Evolutionary conservation across 805 yeast genomes (phyloP), one percentile per base, ranked within the genome.

Genomic region (Candida rishiriensis): DNA sequence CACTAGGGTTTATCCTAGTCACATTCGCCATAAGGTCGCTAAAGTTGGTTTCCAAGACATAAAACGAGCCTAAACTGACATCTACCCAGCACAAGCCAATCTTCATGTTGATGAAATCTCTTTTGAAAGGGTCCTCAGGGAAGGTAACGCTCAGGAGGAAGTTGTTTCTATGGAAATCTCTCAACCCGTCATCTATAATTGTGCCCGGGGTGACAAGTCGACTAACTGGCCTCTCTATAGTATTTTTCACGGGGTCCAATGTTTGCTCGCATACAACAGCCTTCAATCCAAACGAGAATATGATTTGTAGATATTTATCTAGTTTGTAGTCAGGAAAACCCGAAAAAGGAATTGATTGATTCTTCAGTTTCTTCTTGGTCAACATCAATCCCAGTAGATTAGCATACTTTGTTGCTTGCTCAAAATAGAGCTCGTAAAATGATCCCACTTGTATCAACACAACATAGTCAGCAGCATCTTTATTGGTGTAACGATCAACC

Each of bases 191-290:
- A 56, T 88, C 96, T 10, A 91, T 76, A 30, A 91, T 73, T 0
- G 98, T 91, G 0, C 99, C 99, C 0, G 97, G 97, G 0, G 97
- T 84, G 2, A 93, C 79, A 8, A 91, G 78, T 35, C 97, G 69
- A 7, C 88, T 75, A 0, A 93, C 79, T 30, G 86, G 82, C 38
- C 99, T 70, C 35, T 75, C 77, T 16, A 84, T 74, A 33, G 59
- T 61, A 29, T 66, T 68, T 9, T 53, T 51, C 3, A 51, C 53
- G 2, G 50, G 42, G 32, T 57, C 55, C 12, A 39, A 51, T 34
- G 64, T 71, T 63, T 91, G 95, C 53, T 87, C 93, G n/a, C 88
- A 79, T 7, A 90, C 72, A 0, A 91, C 96, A 0, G 89, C 97
- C 42, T 82, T 84, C 40, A 74, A 71, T 2, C 81, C 82, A 17